phyloP scores from a whole-genome alignment of 2,329 filamentous ascomycete genomes.

The Penicillium janthinellum region DNA sequence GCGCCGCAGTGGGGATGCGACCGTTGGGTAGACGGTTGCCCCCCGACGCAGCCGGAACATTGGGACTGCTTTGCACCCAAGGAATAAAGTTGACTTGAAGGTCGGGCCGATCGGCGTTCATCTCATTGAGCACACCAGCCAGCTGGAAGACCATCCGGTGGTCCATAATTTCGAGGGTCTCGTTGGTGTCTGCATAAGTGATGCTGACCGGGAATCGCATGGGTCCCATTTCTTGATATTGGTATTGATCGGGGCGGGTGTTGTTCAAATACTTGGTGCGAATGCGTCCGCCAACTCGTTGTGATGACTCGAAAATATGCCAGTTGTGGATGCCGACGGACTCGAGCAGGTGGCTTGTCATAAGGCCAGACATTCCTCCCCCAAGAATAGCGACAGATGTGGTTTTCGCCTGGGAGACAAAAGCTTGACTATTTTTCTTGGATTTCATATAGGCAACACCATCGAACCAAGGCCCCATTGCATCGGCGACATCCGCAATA shows the following conservation, averaged over 20 bases:
- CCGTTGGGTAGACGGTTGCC: slow-evolving; percentile 55
- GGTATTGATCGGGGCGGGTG: slow-evolving; percentile 38
- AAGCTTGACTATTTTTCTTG: slow-evolving; percentile 29
- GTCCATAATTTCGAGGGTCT: slow-evolving; percentile 47
- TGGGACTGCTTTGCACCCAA: slow-evolving; percentile 48
- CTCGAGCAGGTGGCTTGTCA: slow-evolving; percentile 47
- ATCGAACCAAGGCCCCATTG: slow-evolving; percentile 46
- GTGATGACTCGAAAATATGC: slow-evolving; percentile 49
- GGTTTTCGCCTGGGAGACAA: slow-evolving; percentile 36
- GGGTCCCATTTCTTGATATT: slow-evolving; percentile 48
- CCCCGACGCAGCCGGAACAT: slow-evolving; percentile 55
- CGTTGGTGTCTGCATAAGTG: slow-evolving; percentile 45
- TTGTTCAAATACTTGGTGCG: slow-evolving; percentile 48
- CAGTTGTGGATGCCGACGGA: slow-evolving; percentile 50
- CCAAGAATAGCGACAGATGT: slow-evolving; percentile 41
- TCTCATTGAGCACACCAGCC: slow-evolving; percentile 43
- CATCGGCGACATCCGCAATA: slow-evolving; percentile 39
- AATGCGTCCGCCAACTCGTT: slow-evolving; percentile 48
- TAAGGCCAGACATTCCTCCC: slow-evolving; percentile 40
- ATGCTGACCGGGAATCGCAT: slow-evolving; percentile 49
- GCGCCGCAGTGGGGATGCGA: slow-evolving; percentile 54
- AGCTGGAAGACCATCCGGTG: slow-evolving; percentile 50
- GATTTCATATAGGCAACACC: slow-evolving; percentile 41
- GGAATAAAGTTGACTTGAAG: slow-evolving; percentile 47
- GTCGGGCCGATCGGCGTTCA: slow-evolving; percentile 41